Percentiles rank a stretch among this genome's conserved stretches.
Conservation (phyloP, 306 rosid genomes). For the Medicago truncatula region DNA sequence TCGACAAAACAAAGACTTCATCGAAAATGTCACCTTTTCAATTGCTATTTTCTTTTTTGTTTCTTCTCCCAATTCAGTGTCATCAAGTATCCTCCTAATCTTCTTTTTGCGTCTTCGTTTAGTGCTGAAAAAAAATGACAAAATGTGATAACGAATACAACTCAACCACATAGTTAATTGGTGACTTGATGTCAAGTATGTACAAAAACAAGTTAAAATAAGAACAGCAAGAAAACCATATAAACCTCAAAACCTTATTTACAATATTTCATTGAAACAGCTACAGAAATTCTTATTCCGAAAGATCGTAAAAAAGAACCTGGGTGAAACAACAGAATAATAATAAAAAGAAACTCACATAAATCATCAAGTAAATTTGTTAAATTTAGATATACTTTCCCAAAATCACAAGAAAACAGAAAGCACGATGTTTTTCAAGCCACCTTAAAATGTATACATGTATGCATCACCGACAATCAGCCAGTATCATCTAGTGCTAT, state of each 20-base stretch:
- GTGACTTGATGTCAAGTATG: slow-evolving; percentile 16
- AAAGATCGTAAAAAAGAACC: not conserved
- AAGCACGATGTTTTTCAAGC: slow-evolving; percentile 20
- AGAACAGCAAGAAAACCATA: slow-evolving; percentile 11
- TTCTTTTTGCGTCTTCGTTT: slow-evolving; percentile 80
- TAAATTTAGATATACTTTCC: slow-evolving; percentile 29
- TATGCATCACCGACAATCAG: slow-evolving; percentile 10
- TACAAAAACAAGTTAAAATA: slow-evolving; percentile 30
- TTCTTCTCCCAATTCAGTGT: slow-evolving; percentile 96
- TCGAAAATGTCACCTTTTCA: slow-evolving; percentile 69
- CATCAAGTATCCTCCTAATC: slow-evolving; percentile 95
- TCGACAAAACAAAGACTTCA: slow-evolving; percentile 25
- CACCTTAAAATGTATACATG: slow-evolving; percentile 6
- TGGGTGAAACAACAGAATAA: slow-evolving; percentile 14
- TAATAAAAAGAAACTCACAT: not conserved
- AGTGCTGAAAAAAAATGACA: slow-evolving; percentile 54
- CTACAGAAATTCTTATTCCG: slow-evolving; percentile 1
- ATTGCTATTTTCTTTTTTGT: slow-evolving; percentile 92
- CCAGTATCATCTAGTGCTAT: slow-evolving; percentile 10
- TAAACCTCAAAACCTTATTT: not conserved
- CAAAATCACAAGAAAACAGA: slow-evolving; percentile 16
- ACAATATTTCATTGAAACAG: slow-evolving; percentile 26
- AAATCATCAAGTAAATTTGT: slow-evolving; percentile 25
- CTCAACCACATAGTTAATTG: slow-evolving; percentile 20
- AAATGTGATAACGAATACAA: slow-evolving; percentile 13